These are phyloP conservation scores for Aspergillus viridinutans DNA, from an alignment of 2,329 filamentous ascomycete genomes.

Conservation along the genomic window DNA sequence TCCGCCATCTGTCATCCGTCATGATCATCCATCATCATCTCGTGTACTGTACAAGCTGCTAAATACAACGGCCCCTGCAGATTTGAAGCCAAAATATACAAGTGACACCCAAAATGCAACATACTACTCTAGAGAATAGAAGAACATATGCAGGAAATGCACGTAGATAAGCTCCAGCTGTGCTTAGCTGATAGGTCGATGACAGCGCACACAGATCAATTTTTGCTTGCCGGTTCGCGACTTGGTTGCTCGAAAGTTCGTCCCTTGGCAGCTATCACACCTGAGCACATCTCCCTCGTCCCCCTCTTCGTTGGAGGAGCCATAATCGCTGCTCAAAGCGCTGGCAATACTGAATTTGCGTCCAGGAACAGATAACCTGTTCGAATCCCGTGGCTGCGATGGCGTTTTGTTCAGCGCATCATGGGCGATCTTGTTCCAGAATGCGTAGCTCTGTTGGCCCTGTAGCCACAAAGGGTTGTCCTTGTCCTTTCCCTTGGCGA, in stretches of 20 bases:
- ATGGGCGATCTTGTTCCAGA: slow-evolving; percentile 48
- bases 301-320: slow-evolving; percentile 36
- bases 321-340: slow-evolving; percentile 55
- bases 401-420: slow-evolving; percentile 29
- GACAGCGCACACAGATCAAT: slow-evolving; percentile 59
- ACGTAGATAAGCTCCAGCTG: not conserved
- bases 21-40: not conserved
- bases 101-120: not conserved
- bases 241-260: slow-evolving; percentile 60
- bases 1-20: not conserved
- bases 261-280: slow-evolving; percentile 58
- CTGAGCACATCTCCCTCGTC: slow-evolving; percentile 48
- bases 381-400: slow-evolving; percentile 11
- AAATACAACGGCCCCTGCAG: not conserved
- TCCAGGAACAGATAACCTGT: slow-evolving; percentile 18
- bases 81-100: not conserved
- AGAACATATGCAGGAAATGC: not conserved
- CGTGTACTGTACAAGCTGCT: not conserved
- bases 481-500: slow-evolving; percentile 21
- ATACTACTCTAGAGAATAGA: slow-evolving; percentile 1
- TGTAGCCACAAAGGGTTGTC: slow-evolving; percentile 47
- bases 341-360: slow-evolving; percentile 48
- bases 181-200: slow-evolving; percentile 22
- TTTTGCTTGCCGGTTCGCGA: slow-evolving; percentile 50
- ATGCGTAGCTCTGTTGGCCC: slow-evolving; percentile 50